These are phyloP conservation scores for Citrus australasica DNA, from an alignment of 345 rosid species.

Conservation along the genomic window DNA sequence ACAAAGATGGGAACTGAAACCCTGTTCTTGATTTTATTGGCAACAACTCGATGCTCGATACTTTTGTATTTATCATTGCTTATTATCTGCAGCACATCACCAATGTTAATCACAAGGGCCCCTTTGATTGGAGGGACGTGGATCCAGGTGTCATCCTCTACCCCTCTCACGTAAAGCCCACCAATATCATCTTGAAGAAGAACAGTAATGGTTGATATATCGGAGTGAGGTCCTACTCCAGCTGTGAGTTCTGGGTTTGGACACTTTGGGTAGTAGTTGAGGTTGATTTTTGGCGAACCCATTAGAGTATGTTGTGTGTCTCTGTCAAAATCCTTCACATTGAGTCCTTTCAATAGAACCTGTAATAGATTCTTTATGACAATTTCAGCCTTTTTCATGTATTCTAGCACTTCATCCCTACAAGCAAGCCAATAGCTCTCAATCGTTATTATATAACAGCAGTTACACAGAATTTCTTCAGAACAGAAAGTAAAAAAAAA, in stretches of 20 bases:
- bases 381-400: constrained; percentile 18
- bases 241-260: constrained; percentile 25
- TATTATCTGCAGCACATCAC: constrained; percentile 30
- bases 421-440: no score
- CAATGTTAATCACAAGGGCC: constrained; percentile 27
- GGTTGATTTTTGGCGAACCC: constrained; percentile 8
- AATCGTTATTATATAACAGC: no score
- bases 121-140: constrained; percentile 29
- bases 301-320: constrained; percentile 4
- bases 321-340: constrained; percentile 15
- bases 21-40: constrained; percentile 17
- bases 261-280: constrained; percentile 25
- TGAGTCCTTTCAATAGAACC: constrained; percentile 17
- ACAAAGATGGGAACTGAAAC: constrained; percentile 32
- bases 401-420: no score
- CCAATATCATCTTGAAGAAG: constrained; percentile 32
- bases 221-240: constrained; percentile 26
- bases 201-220: constrained; percentile 21
- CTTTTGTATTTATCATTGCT: constrained; percentile 32
- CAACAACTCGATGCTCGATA: constrained; percentile 27
- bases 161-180: constrained; percentile 21
- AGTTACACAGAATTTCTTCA: background rate
- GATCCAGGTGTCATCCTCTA: constrained; percentile 19
- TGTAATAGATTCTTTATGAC: constrained; percentile 20
- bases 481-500: background rate